phyloP scores from a whole-genome alignment of 2,329 filamentous ascomycete species.

The Coniella lustricola region DNA sequence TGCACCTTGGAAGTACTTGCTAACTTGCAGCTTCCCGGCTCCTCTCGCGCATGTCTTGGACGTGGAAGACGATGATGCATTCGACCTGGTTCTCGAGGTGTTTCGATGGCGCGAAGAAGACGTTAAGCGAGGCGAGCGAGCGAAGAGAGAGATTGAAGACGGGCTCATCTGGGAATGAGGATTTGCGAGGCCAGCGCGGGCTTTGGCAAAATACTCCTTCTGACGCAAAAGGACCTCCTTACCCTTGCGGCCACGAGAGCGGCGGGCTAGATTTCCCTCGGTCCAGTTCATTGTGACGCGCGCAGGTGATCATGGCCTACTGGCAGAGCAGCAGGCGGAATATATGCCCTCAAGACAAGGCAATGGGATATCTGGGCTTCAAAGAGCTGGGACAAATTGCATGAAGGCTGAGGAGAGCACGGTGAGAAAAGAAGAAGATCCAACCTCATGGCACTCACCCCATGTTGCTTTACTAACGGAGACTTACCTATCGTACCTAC shows the following conservation, averaged over 20 bases:
- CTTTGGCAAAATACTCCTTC: constrained; percentile 40
- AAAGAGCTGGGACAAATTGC: too few relatives aligned
- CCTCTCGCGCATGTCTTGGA: constrained; percentile 11
- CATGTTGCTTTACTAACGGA: too few relatives aligned
- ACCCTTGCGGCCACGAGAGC: constrained; percentile 29
- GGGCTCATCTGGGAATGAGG: constrained; percentile 25
- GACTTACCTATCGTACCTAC: background rate
- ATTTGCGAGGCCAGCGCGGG: constrained; percentile 27
- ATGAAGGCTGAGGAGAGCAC: background rate
- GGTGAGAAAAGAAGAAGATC: background rate
- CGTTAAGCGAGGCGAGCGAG: constrained; percentile 12
- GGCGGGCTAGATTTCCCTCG: constrained; percentile 37
- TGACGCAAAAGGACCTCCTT: constrained; percentile 32
- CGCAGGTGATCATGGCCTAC: too few relatives aligned
- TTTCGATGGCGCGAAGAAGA: constrained; percentile 11
- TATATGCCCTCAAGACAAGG: too few relatives aligned
- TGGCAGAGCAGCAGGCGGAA: too few relatives aligned
- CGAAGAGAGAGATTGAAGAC: constrained; percentile 24
- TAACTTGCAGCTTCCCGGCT: background rate
- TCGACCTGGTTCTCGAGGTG: constrained; percentile 3
- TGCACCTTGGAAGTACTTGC: constrained; percentile 4
- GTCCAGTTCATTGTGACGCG: constrained; percentile 41
- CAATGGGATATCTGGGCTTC: too few relatives aligned
- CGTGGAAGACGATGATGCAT: background rate
- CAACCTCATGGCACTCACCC: background rate